Base-by-base conservation (phyloP, 2,329 filamentous ascomycete species). In the Rutstroemia sp. region DNA sequence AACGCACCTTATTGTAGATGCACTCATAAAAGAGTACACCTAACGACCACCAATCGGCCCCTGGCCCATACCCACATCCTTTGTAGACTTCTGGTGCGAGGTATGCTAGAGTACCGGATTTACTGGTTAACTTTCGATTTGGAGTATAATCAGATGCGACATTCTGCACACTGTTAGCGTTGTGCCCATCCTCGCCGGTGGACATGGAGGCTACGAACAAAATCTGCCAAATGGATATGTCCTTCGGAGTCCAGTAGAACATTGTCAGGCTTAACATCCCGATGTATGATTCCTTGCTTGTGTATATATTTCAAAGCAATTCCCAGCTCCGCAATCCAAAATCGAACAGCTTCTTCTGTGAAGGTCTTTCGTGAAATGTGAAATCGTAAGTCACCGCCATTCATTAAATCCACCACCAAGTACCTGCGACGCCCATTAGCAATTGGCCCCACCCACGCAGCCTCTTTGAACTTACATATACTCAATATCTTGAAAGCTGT, bases 11-110 rank as follows among this genome's bases (percentile, higher is more conserved):
- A 75, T 95, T 96, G 76, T 97, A 99, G 63, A 99, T 96, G 79
- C 94, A 97, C 72, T 99, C 94, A 72, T 96, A 99, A 72, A 97
- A 97, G n/a, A 95, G 81, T 47, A 99, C 94, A 49, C 94, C 94
- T 21, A 99, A 74, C 5, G 94, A 97, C 94, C 94, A 99, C 94
- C 94, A 99, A 71, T 99, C 94, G 44, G 94, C 92, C 65, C 94
- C 89, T 48, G 85, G 84, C 59, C 88, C 86, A 69, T 99, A 99
- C 41, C 94, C 94, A 60, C 85, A 86, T 49, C 92, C 92, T 62
- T 86, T 81, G 68, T 97, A 99, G 2, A 97, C 94, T 71, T 99
- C 94, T 4, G 94, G 94, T 1, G 92, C 92, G 7, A 99, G 82
- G 69, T 99, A 99, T 54, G 94, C 94, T 58, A 99, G 76, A 0